Evolutionary conservation across 139 green algal genomes (phyloP).

Genomic region (Volvox africanus): DNA sequence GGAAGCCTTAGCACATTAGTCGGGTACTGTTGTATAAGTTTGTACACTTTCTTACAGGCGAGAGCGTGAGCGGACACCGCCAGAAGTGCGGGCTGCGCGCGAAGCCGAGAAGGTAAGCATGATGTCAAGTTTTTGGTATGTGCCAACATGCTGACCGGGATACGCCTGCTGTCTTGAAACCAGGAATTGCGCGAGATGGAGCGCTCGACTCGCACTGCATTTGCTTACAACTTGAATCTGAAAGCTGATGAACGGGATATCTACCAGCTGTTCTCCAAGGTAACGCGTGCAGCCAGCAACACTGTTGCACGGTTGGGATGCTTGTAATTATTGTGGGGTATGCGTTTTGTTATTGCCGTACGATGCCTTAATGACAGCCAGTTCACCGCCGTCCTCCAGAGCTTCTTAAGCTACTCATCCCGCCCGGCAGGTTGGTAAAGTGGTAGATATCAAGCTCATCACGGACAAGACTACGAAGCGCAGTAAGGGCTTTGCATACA

Average conservation of each 20-base stretch:
- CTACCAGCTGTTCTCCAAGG: conserved; percentile 79
- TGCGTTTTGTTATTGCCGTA: no score
- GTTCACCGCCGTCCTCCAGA: no score
- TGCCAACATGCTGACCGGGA: background rate
- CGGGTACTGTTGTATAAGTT: background rate
- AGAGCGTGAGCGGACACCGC: conserved; percentile 65
- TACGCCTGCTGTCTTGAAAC: background rate
- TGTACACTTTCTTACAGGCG: conserved; percentile 23
- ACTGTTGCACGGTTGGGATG: no score
- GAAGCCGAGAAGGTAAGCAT: conserved; percentile 72
- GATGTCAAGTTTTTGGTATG: background rate
- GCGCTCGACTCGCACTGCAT: conserved; percentile 88
- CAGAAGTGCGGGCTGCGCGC: conserved; percentile 72
- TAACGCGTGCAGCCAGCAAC: background rate
- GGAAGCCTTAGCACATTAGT: no score
- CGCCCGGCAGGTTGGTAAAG: conserved; percentile 56
- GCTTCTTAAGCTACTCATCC: no score
- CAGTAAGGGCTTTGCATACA: conserved; percentile 97
- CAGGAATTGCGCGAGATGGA: conserved; percentile 80
- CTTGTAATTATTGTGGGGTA: no score
- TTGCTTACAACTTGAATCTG: conserved; percentile 91
- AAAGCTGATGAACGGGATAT: conserved; percentile 89
- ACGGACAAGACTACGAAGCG: conserved; percentile 89
- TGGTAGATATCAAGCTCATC: conserved; percentile 96
- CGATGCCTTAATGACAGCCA: no score